phyloP scores from a whole-genome alignment of 2,329 filamentous ascomycete species.

The Aspergillus japonicus region DNA sequence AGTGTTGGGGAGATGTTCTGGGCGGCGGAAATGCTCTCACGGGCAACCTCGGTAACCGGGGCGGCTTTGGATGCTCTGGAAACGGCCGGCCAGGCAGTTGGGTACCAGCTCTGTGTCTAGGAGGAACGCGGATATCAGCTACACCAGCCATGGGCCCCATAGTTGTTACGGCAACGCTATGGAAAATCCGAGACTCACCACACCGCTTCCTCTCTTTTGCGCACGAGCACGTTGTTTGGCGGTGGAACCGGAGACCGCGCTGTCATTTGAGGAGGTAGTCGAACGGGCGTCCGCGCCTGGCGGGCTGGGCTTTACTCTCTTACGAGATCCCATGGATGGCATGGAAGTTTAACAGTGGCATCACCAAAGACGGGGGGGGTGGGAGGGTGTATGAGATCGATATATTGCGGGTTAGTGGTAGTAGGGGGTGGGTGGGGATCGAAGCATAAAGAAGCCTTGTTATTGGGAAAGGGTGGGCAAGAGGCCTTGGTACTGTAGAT shows the following conservation, averaged over 20 bases:
- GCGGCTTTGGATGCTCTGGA: slow-evolving; percentile 45
- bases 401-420: neutral
- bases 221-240: slow-evolving; percentile 26
- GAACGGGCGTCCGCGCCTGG: slow-evolving; percentile 31
- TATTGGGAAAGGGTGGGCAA: neutral
- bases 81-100: slow-evolving; percentile 44
- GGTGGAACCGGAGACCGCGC: slow-evolving; percentile 16
- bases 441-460: neutral
- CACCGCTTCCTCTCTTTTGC: slow-evolving; percentile 25
- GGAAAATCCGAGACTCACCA: slow-evolving; percentile 27
- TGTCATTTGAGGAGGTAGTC: slow-evolving; percentile 20
- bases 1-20: slow-evolving; percentile 34
- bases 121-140: slow-evolving; percentile 12
- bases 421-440: neutral
- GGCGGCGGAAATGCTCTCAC: slow-evolving; percentile 49
- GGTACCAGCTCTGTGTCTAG: slow-evolving; percentile 43
- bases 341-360: slow-evolving; percentile 36
- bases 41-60: slow-evolving; percentile 50
- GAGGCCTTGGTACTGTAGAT: neutral
- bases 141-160: neutral
- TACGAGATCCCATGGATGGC: slow-evolving; percentile 44
- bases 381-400: neutral
- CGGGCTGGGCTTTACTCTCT: slow-evolving; percentile 44
- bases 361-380: slow-evolving; percentile 25
- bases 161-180: neutral